Percentiles rank a stretch among this genome's conserved stretches.
These are phyloP conservation scores for Fusarium aywerte DNA, from an alignment of 2,329 filamentous ascomycete genomes.

Conservation along the genomic window DNA sequence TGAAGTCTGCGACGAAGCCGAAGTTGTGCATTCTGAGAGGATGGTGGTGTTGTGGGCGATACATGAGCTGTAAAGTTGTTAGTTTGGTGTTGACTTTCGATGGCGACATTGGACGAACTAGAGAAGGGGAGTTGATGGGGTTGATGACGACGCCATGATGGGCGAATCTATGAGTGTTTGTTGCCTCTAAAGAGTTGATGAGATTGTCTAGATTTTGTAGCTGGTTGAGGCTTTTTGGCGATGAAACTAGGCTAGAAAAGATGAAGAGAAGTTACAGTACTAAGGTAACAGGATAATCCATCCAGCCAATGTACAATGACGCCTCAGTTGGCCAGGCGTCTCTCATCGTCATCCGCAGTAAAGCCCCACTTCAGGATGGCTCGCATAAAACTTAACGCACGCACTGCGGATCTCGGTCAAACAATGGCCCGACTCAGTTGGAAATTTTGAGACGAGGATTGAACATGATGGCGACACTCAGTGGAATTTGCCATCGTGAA, in stretches of 20 bases:
- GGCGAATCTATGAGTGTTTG: background rate
- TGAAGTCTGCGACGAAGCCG: conserved; percentile 82
- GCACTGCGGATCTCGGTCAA: conserved; percentile 25
- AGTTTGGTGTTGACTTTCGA: background rate
- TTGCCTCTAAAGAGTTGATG: background rate
- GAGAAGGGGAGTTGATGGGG: conserved; percentile 73
- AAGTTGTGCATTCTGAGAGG: conserved; percentile 89
- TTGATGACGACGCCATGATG: conserved; percentile 77
- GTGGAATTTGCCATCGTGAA: conserved; percentile 3
- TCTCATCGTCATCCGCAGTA: conserved; percentile 38
- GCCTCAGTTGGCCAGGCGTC: conserved; percentile 19
- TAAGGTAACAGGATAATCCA: conserved; percentile 3
- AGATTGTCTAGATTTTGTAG: background rate
- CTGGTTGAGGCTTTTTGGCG: background rate
- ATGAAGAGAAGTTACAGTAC: conserved; percentile 10
- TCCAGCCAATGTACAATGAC: conserved; percentile 37
- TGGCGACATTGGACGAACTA: conserved; percentile 65
- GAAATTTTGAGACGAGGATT: conserved; percentile 36
- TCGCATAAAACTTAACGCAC: conserved; percentile 3
- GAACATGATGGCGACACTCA: conserved; percentile 30
- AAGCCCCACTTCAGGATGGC: conserved; percentile 30
- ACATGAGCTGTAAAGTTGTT: conserved; percentile 74
- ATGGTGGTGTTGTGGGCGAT: conserved; percentile 95
- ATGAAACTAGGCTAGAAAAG: background rate
- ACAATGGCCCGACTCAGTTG: conserved; percentile 37